Base-by-base conservation (phyloP, 106 monocot species). In the Allium sativum region DNA sequence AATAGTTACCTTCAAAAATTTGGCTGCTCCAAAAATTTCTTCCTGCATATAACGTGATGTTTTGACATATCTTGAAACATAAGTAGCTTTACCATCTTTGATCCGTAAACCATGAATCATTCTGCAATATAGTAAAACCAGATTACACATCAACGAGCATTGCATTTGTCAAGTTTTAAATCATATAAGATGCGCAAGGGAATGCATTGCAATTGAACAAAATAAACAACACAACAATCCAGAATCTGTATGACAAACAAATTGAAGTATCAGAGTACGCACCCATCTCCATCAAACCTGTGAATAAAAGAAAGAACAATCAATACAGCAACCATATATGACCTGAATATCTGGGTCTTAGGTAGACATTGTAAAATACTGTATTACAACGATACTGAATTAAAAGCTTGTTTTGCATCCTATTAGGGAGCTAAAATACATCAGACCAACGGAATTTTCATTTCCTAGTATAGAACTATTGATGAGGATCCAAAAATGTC, bases 1-100 rank as follows among this genome's bases (percentile, higher is more conserved):
- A 31, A 31, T 5, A 31, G 31, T 79, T 70, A 90, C 94, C 94
- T 95, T 95, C 73, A 89, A 71, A 71, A 95, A 95, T 74, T 90
- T 83, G 43, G 95, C 76, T 65, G 62, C 72, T 57, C 83, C 90
- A 81, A 90, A 90, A 74, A 68, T 76, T 46, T 95, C 20, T 52
- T 60, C 59, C 47, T 83, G 82, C 69, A 78, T 78, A 63, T 75
- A 65, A 2, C 78, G 74, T 12, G 82, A 83, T 59, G 82, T 83
- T 44, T 65, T 71, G 18, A 83, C 82, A 78, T 75, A 83, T 11
- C 82, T 66, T 13, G 78, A 83, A 54, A 83, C 82, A 78, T 78
- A 83, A 45, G 78, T 72, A 44, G 82, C 82, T 65, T 78, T 83
- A 8, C 82, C 82, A 78, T 78, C 75, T 75, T 78, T 83, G 45